Base-by-base conservation (phyloP, 208 protist genomes). In the Naegleria gruberi region DNA sequence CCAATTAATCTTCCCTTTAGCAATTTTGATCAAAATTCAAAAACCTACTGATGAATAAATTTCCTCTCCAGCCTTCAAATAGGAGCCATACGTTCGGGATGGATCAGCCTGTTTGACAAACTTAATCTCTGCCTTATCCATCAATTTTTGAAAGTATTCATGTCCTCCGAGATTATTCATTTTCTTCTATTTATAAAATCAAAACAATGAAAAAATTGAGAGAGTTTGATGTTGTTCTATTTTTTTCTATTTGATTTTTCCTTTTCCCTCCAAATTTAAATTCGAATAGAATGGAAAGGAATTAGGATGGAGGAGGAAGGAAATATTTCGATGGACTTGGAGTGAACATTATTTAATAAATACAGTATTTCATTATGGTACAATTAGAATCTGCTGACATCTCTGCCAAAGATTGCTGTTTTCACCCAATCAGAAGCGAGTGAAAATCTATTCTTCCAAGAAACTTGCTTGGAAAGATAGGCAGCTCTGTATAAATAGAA, bases 391-490 rank as follows among this genome's bases (percentile, higher is more conserved):
- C 45, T 51, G 17, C 37, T 44, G 5, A 42, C n/a, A 42, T 88
- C 45, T 43, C 84, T 37, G 23, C 84, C 84, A 65, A 88, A 88
- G 43, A 65, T 4, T 10, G n/a, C 4, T 30, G 84, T 65, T 65
- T 57, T n/a, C 5, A 42, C 43, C 84, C 84, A 88, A 42, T 88
- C 45, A 42, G 7, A 40, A 26, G n/a, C 43, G 3, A 88, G 10
- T n/a, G 30, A 8, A 65, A 42, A 88, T 88, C 45, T 57, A 42
- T 88, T 88, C 34, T 55, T 88, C 84, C 43, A 65, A 43, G 84
- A 88, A 0, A 65, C 8, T 65, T 88, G 84, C 42, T 88, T 88
- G 34, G 30, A 43, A 6, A 51, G 65, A 43, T 88, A 88, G 30
- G 46, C 43, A 65, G n/a, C 19, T 43, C 37, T 37, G 4, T 42